Percentiles rank a stretch among this genome's conserved stretches.
phyloP scores from a whole-genome alignment of 352 stramenopile genomes.

The Phytophthora pini region DNA sequence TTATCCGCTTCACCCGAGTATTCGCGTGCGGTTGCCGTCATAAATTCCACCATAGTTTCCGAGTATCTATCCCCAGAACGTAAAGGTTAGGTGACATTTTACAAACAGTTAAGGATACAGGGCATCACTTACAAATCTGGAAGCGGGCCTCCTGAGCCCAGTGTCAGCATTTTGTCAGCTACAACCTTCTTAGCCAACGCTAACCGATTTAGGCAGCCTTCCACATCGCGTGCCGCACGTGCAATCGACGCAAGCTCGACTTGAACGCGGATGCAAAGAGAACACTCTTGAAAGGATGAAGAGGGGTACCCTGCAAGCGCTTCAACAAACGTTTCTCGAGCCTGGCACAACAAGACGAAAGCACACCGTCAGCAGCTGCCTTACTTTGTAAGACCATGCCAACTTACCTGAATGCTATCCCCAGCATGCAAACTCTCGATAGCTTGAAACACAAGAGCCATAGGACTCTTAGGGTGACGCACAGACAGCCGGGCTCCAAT shows the following conservation, averaged over 20 bases:
- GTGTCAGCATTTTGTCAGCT: slow-evolving; percentile 45
- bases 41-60: slow-evolving; percentile 54
- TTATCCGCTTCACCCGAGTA: slow-evolving; percentile 54
- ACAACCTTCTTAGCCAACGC: slow-evolving; percentile 48
- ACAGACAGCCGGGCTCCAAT: slow-evolving; percentile 37
- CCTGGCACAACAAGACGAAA: slow-evolving; percentile 33
- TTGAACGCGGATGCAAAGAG: slow-evolving; percentile 64
- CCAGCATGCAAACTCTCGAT: slow-evolving; percentile 32
- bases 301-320: slow-evolving; percentile 63
- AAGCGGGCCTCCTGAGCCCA: slow-evolving; percentile 48
- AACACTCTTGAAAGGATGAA: slow-evolving; percentile 72
- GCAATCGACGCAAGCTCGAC: slow-evolving; percentile 58
- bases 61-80: slow-evolving; percentile 49
- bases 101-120: neutral
- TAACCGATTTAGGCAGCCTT: slow-evolving; percentile 65
- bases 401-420: slow-evolving; percentile 39
- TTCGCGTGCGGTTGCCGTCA: slow-evolving; percentile 62
- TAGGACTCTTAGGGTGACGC: slow-evolving; percentile 52
- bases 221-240: slow-evolving; percentile 55
- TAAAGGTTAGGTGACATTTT: slow-evolving; percentile 8
- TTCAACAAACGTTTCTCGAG: slow-evolving; percentile 55
- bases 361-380: slow-evolving; percentile 1
- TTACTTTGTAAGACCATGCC: neutral
- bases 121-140: slow-evolving; percentile 47
- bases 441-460: slow-evolving; percentile 57